These are phyloP conservation scores for Lagenidium giganteum DNA, from an alignment of 352 stramenopile species.

Conservation along the genomic window DNA sequence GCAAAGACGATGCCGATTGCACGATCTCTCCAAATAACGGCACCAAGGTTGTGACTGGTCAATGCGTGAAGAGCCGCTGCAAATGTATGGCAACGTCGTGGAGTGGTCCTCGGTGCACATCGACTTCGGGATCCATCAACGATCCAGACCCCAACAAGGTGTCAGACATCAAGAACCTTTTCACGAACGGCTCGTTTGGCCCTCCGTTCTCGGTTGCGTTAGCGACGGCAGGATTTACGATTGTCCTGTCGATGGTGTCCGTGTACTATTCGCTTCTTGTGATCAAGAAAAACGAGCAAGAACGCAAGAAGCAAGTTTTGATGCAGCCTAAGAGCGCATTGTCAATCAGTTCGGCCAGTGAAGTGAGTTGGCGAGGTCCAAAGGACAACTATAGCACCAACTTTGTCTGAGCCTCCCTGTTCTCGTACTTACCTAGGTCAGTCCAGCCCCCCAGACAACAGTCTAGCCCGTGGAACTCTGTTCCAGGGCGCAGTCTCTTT, in stretches of 20 bases:
- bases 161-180: neutral
- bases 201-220: constrained; percentile 32
- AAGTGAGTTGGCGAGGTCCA: constrained; percentile 9
- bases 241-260: constrained; percentile 25
- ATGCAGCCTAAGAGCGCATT: constrained; percentile 18
- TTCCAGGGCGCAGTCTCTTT: too few relatives aligned
- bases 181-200: constrained; percentile 29
- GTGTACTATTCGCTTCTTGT: constrained; percentile 26
- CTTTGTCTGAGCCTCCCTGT: too few relatives aligned
- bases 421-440: too few relatives aligned
- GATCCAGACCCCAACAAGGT: constrained; percentile 7
- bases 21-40: too few relatives aligned
- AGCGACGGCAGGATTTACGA: constrained; percentile 19
- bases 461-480: too few relatives aligned
- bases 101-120: constrained; percentile 53
- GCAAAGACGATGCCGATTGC: constrained; percentile 41
- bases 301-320: constrained; percentile 12
- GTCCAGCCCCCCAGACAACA: too few relatives aligned
- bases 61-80: constrained; percentile 37
- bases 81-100: constrained; percentile 42
- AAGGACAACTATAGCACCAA: constrained; percentile 19
- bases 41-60: constrained; percentile 12
- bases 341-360: constrained; percentile 10
- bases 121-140: constrained; percentile 18
- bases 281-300: constrained; percentile 8